These are phyloP conservation scores for Aquanectria penicillioides DNA, from an alignment of 2,329 filamentous ascomycete species.

Conservation along the genomic window DNA sequence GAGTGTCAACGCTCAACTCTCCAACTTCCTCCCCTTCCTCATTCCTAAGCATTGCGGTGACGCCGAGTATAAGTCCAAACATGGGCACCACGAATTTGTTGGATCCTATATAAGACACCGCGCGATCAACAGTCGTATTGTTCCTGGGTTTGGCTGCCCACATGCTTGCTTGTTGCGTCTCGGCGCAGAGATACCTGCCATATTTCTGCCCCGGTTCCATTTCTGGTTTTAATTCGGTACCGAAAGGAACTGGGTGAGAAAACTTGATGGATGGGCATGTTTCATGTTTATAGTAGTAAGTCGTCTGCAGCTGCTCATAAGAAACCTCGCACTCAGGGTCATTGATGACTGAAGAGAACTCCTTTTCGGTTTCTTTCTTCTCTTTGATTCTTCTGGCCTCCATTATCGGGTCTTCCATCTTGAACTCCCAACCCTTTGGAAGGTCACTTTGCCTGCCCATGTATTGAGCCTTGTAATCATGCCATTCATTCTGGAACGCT, in stretches of 20 bases:
- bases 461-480: slow-evolving; percentile 13
- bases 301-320: neutral
- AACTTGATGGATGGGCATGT: neutral
- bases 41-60: slow-evolving; percentile 6
- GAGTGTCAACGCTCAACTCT: slow-evolving; percentile 1
- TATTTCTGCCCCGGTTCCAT: neutral
- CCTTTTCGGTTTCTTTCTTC: neutral
- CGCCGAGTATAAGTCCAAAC: slow-evolving; percentile 5
- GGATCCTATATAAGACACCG: neutral
- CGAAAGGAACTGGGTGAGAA: slow-evolving; percentile 8
- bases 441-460: slow-evolving; percentile 9
- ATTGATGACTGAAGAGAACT: neutral
- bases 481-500: slow-evolving; percentile 19
- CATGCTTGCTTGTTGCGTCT: neutral
- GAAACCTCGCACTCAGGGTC: slow-evolving; percentile 12
- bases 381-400: too few relatives aligned
- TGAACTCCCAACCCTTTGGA: neutral
- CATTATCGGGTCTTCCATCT: neutral
- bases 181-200: slow-evolving; percentile 11
- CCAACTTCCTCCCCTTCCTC: slow-evolving; percentile 1
- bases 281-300: slow-evolving; percentile 16
- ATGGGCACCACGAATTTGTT: slow-evolving; percentile 1
- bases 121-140: neutral
- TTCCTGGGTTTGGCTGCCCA: neutral
- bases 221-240: neutral